Conservation (phyloP, 257 asterid genomes). For the Knoxia roxburghii region DNA sequence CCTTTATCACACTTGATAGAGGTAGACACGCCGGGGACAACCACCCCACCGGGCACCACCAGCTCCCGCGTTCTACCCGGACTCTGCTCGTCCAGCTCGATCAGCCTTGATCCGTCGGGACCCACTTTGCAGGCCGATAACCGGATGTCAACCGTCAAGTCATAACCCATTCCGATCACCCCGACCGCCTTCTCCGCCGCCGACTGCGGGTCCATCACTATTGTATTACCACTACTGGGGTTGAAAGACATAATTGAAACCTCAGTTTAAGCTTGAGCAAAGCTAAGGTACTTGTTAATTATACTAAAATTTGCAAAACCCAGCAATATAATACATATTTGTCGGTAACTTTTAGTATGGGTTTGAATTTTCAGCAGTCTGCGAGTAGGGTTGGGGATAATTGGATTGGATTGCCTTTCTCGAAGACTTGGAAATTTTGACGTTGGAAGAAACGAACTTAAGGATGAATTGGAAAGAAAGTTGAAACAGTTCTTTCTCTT, state of each 20-base stretch:
- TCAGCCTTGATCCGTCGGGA: conserved; percentile 53
- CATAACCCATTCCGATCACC: conserved; percentile 84
- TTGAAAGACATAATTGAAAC: conserved; percentile 42
- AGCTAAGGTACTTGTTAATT: neutral
- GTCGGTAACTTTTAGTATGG: neutral
- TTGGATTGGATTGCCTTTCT: too few species aligned
- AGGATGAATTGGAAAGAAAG: neutral
- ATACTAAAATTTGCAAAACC: too few species aligned
- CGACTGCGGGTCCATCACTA: conserved; percentile 58
- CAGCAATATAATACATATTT: too few species aligned
- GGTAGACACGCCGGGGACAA: conserved; percentile 47
- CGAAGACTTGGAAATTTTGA: neutral
- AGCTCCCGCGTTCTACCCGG: conserved; percentile 39
- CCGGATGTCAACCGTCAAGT: conserved; percentile 66
- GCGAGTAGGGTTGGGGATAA: too few species aligned
- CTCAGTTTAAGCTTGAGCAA: neutral
- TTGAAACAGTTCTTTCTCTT: neutral
- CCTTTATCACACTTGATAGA: conserved; percentile 96
- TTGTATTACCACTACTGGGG: conserved; percentile 11
- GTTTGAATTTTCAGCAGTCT: neutral
- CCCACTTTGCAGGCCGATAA: conserved; percentile 77
- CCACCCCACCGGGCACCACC: conserved; percentile 71
- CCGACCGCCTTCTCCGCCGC: conserved; percentile 93
- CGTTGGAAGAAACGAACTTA: neutral
- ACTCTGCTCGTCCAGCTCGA: conserved; percentile 50